Conservation (phyloP, 2,329 filamentous ascomycete genomes). For the Ceratocystis harringtonii region DNA sequence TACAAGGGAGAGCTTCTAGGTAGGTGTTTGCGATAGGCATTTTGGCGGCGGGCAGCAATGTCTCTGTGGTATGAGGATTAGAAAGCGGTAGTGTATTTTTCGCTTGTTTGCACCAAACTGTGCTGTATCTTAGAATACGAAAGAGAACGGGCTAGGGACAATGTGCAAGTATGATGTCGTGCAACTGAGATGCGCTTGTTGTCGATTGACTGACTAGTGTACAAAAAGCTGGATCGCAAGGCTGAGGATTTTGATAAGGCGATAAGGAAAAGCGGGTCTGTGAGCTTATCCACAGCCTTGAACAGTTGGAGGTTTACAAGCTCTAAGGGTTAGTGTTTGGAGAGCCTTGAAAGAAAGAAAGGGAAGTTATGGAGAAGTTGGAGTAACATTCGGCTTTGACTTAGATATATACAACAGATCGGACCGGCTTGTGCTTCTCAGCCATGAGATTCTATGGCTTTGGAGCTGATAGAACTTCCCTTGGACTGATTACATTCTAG, state of each 20-base stretch:
- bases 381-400: too few species aligned
- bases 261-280: neutral
- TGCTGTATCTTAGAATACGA: neutral
- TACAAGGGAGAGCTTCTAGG: conserved; percentile 73
- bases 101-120: neutral
- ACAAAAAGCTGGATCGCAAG: neutral
- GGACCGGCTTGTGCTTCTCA: too few species aligned
- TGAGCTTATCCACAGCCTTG: neutral
- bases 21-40: conserved; percentile 28
- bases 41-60: conserved; percentile 4
- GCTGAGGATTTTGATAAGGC: neutral
- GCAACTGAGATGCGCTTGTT: neutral
- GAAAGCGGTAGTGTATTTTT: neutral
- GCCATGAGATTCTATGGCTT: too few species aligned
- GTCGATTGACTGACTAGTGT: too few species aligned
- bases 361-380: too few species aligned
- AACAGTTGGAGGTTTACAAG: neutral
- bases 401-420: too few species aligned
- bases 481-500: too few species aligned
- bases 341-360: too few species aligned
- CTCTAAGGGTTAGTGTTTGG: neutral
- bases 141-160: neutral
- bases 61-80: neutral
- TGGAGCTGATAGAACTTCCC: too few species aligned
- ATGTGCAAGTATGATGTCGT: neutral